These are phyloP conservation scores for Spiraea crenata DNA, from an alignment of 331 rosid species.

Conservation along the genomic window DNA sequence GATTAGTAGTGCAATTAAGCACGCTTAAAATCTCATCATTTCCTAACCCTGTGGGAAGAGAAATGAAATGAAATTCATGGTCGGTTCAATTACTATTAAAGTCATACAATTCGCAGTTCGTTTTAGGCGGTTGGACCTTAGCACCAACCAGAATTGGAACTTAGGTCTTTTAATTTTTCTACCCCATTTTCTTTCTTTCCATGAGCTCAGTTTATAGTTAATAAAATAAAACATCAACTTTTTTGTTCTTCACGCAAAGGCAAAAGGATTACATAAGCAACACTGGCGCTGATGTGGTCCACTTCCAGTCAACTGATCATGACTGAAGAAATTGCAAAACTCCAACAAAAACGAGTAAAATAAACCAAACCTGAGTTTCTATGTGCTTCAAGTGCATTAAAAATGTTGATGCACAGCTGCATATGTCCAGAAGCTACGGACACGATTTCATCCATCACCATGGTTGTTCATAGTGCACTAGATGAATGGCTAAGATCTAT, in stretches of 20 bases:
- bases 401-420: neutral
- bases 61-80: neutral
- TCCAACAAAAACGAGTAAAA: neutral
- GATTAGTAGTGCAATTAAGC: too few relatives aligned
- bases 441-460: neutral
- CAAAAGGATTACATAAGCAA: constrained; percentile 10
- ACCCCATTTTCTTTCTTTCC: neutral
- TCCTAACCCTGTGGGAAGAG: neutral
- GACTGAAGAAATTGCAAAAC: neutral
- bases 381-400: neutral
- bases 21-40: neutral
- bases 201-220: neutral
- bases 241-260: constrained; percentile 37
- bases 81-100: neutral
- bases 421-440: neutral
- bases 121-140: neutral
- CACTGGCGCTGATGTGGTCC: constrained; percentile 32
- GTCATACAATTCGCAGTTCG: neutral
- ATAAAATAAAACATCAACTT: neutral
- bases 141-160: constrained; percentile 12
- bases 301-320: constrained; percentile 22
- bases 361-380: neutral
- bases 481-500: neutral
- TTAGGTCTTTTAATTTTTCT: neutral
- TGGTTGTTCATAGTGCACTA: neutral